Evolutionary conservation across 495 filamentous ascomycete genomes (phyloP), one percentile per base, ranked within the genome.

Genomic region (Chaetomium cochliodes): DNA sequence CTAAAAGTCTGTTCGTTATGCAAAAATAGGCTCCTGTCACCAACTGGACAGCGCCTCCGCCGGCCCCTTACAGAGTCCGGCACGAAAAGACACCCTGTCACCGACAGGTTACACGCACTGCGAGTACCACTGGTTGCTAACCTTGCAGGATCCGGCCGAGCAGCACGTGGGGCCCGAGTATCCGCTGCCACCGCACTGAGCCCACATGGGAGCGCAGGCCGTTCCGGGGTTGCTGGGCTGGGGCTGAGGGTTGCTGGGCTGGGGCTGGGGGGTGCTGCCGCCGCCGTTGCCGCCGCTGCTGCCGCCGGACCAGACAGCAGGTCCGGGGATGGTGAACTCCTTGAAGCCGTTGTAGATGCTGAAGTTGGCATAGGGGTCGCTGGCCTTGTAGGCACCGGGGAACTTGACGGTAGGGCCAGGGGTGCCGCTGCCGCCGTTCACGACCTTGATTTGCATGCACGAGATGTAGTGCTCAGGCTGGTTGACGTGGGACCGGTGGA

Each of bases 41-140:
- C 33, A 37, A 37, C 33, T 37, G 6, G 33, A 11, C 33, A 37
- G 33, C 11, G 33, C 33, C 33, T 6, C 11, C 6, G 33, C 33
- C 33, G 8, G 9, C 9, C 33, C 33, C 33, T 30, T 30, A 30
- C 28, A 30, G 28, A 30, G 33, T 37, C 33, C 33, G 33, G 33
- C 33, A 30, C 33, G 33, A 37, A 37, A 8, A 37, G 9, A 37
- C 1, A 37, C 8, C 9, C 33, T 8, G 30, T 39, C 33, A 9
- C n/a, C n/a, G n/a, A n/a, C 44, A 22, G 53, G 0, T 37, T 37
- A 56, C 53, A 56, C 13, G 53, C 39, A 58, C 55, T 55, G 53
- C 30, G 53, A 58, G 20, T 42, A 42, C 39, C 37, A 44, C 55
- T 37, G 8, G 28, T 42, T 58, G 5, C 20, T 22, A 3, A 16